phyloP scores from a whole-genome alignment of 768 basidiomycete species.

The Crassisporium funariophilum region DNA sequence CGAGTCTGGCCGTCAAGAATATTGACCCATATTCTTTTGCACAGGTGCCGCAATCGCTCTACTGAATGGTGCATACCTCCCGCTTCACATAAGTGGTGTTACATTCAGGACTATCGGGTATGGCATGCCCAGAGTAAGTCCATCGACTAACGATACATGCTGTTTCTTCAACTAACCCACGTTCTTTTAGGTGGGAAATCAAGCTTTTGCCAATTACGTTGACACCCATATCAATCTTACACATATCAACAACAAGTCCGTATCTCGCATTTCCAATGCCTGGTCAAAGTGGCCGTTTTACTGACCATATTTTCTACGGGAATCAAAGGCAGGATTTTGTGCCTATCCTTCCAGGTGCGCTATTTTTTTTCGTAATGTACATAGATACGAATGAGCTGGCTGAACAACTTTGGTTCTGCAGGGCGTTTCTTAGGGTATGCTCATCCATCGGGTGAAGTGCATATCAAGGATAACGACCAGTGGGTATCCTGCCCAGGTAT shows the following conservation, averaged over 20 bases:
- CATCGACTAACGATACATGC: constrained; percentile 27
- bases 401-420: constrained; percentile 16
- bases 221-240: constrained; percentile 48
- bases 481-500: constrained; percentile 59
- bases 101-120: constrained; percentile 21
- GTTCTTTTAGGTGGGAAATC: constrained; percentile 47
- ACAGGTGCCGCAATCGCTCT: constrained; percentile 10
- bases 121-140: constrained; percentile 41
- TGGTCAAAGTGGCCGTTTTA: too few species aligned
- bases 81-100: constrained; percentile 10
- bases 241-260: constrained; percentile 58
- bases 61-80: constrained; percentile 5
- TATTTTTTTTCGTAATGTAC: not conserved
- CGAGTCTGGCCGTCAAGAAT: not conserved
- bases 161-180: not conserved
- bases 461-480: constrained; percentile 43
- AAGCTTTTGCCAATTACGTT: constrained; percentile 59
- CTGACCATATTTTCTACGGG: too few species aligned
- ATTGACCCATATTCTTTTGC: not conserved
- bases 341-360: constrained; percentile 38
- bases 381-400: not conserved
- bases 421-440: constrained; percentile 40
- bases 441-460: constrained; percentile 47
- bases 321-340: constrained; percentile 39
- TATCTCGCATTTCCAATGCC: too few species aligned